These are phyloP conservation scores for Neonectria sp. DNA, from an alignment of 2,329 filamentous ascomycete genomes.

Conservation along the genomic window DNA sequence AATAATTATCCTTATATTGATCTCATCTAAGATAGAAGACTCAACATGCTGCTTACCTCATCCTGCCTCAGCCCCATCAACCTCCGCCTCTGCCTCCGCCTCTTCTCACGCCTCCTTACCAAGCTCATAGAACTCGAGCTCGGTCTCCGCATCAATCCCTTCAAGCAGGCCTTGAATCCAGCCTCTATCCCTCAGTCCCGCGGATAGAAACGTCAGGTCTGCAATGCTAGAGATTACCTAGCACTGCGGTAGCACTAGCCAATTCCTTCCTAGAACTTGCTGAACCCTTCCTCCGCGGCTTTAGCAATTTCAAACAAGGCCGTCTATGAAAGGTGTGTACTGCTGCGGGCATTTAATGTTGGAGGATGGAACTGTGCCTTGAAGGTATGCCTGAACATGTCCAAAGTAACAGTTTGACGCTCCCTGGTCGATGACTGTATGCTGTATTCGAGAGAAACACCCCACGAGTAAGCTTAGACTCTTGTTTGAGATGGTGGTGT, in stretches of 20 bases:
- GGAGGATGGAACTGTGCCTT: slow-evolving; percentile 50
- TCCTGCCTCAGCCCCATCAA: too few relatives aligned
- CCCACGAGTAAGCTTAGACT: slow-evolving; percentile 30
- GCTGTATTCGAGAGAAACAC: slow-evolving; percentile 43
- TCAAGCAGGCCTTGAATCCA: neutral
- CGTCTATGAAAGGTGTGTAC: slow-evolving; percentile 46
- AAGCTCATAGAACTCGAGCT: too few relatives aligned
- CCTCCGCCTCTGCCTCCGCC: too few relatives aligned
- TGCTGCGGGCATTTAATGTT: slow-evolving; percentile 53
- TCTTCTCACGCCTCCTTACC: too few relatives aligned
- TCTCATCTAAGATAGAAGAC: too few relatives aligned
- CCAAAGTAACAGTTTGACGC: slow-evolving; percentile 54
- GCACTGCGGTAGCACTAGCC: neutral
- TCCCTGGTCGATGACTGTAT: slow-evolving; percentile 47
- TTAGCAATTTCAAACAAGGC: neutral
- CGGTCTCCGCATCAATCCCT: too few relatives aligned
- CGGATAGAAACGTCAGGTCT: neutral
- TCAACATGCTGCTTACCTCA: too few relatives aligned
- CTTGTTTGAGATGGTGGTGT: slow-evolving; percentile 17
- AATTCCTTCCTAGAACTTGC: neutral
- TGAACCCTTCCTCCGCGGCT: neutral
- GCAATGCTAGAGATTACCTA: neutral
- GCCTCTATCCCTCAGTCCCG: neutral
- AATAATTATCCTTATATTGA: too few relatives aligned
- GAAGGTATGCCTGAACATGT: slow-evolving; percentile 55